phyloP scores from a whole-genome alignment of 2,329 filamentous ascomycete species.

The Lachnellula suecica region DNA sequence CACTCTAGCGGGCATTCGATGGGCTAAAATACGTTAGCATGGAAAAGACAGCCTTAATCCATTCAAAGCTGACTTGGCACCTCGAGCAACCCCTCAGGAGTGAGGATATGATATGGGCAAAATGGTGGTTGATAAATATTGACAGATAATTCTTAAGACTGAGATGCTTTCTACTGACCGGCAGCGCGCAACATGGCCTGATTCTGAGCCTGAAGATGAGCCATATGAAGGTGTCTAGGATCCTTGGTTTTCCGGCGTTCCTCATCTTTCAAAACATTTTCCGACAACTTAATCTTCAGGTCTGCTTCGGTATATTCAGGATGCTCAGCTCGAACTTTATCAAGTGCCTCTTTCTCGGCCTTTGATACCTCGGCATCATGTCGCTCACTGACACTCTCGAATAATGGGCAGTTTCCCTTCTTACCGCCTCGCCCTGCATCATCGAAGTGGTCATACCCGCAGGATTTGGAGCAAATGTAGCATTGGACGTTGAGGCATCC shows the following conservation, averaged over 20 bases:
- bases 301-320: constrained; percentile 58
- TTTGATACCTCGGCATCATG: constrained; percentile 62
- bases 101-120: not conserved
- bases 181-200: not conserved
- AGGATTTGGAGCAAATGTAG: constrained; percentile 70
- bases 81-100: not conserved
- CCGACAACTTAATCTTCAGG: constrained; percentile 59
- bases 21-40: not conserved
- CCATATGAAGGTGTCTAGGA: too few relatives aligned
- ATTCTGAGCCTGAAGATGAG: not conserved
- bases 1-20: not conserved
- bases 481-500: constrained; percentile 56
- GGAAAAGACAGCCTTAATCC: not conserved
- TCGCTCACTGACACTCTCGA: constrained; percentile 58
- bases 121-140: not conserved
- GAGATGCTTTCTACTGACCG: constrained; percentile 9
- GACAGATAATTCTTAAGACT: not conserved
- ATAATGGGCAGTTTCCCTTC: constrained; percentile 62
- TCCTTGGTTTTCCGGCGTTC: constrained; percentile 18
- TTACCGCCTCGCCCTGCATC: constrained; percentile 47
- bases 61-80: not conserved
- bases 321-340: constrained; percentile 55
- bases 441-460: constrained; percentile 69
- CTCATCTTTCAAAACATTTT: constrained; percentile 48
- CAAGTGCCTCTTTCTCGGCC: constrained; percentile 59